These are phyloP conservation scores for Wickerhamomyces chambardii DNA, from an alignment of 805 yeast species.

Conservation along the genomic window DNA sequence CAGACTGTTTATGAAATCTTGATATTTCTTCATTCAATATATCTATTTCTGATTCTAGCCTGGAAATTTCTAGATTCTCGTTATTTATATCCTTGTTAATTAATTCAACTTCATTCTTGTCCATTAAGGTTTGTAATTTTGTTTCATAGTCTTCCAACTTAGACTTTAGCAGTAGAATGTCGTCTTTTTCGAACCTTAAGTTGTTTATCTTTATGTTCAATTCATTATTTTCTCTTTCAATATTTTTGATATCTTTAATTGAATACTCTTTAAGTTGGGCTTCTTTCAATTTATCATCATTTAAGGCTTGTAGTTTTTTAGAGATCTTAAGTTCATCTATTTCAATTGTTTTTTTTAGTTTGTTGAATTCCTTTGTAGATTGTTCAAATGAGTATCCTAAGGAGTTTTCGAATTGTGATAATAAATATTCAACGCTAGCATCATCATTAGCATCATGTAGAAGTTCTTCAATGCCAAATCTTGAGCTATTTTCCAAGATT, in stretches of 20 bases:
- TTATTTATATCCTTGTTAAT: conserved; percentile 26
- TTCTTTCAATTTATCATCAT: conserved; percentile 30
- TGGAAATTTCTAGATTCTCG: conserved; percentile 26
- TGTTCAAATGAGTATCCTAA: neutral
- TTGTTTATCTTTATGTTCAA: conserved; percentile 29
- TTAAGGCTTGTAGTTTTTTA: conserved; percentile 7
- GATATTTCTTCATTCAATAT: conserved; percentile 39
- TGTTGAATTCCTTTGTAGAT: conserved; percentile 5
- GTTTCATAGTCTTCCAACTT: conserved; percentile 28
- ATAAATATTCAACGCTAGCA: neutral
- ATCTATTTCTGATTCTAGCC: conserved; percentile 39
- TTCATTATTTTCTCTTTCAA: conserved; percentile 24
- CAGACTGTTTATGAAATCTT: conserved; percentile 47
- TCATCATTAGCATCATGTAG: neutral
- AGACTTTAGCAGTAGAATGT: conserved; percentile 34
- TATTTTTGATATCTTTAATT: conserved; percentile 27
- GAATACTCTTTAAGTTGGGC: conserved; percentile 32
- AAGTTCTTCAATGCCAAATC: neutral
- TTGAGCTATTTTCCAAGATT: conserved; percentile 1
- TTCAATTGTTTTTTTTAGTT: conserved; percentile 4
- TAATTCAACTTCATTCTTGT: conserved; percentile 16
- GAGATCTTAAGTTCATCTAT: conserved; percentile 10
- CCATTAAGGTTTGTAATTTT: conserved; percentile 23
- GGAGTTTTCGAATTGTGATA: no score
- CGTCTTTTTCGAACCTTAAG: conserved; percentile 33